Evolutionary conservation across 2,329 filamentous ascomycete genomes (phyloP), one percentile per base, ranked within the genome.

Genomic region (Claviceps africana): DNA sequence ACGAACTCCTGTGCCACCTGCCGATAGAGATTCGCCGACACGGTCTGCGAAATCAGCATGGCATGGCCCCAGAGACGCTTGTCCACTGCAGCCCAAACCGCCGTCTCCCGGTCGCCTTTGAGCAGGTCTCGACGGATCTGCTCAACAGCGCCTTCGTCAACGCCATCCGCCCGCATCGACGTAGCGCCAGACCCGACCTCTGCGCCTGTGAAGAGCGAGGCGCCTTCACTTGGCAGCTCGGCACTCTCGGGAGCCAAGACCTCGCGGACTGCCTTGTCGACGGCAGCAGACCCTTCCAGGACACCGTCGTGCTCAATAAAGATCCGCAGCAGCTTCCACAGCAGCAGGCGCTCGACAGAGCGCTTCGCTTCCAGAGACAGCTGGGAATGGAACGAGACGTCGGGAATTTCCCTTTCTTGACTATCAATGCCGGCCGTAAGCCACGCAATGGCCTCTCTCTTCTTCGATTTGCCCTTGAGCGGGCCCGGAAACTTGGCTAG

Each of bases 41-140:
- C 66, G 0, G 81, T 82, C 55, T 81, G 78, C 1, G 93, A 85
- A 37, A 98, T 84, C 21, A 98, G 75, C 77, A 98, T 86, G 3
- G 93, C 94, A 66, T 98, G 94, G 2, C 88, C 93, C 94, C 94
- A 98, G 2, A 98, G 73, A 48, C 90, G 82, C 65, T 90, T 89
- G 65, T 98, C 93, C 33, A 89, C 91, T 4, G 93, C 90, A 57
- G 85, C 77, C 91, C 91, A 97, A 0, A 94, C 86, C 5, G 93
- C 93, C 59, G 90, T 88, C 62, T 96, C 89, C 22, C 89, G 81
- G 47, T 97, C 84, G 10, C 94, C 93, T 51, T 79, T 73, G 9
- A 95, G 74, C 4, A 98, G 76, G 60, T 82, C 75, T 46, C 76
- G 82, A 30, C 87, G 84, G 47, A 97, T 75, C 53, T 82, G 76